Conservation (phyloP, 345 rosid genomes). For the Arabis hirsuta region DNA sequence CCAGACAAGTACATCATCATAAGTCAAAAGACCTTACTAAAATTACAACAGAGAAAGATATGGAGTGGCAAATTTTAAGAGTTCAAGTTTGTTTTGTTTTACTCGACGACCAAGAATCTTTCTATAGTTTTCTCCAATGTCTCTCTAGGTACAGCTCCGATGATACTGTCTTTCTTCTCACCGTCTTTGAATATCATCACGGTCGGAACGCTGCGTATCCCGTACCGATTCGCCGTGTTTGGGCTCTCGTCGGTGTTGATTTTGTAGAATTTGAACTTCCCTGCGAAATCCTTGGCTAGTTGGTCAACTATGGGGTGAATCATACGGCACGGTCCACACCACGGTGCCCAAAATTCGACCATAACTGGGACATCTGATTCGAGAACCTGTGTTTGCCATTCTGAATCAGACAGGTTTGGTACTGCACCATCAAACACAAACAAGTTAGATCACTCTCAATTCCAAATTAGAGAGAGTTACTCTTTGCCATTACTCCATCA, state of each 20-base stretch:
- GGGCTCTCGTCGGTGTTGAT: slow-evolving; percentile 77
- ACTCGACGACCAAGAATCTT: slow-evolving; percentile 62
- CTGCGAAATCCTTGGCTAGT: slow-evolving; percentile 59
- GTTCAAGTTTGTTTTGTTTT: neutral
- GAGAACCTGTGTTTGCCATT: slow-evolving; percentile 71
- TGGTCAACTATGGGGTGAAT: slow-evolving; percentile 66
- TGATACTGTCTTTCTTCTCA: slow-evolving; percentile 74
- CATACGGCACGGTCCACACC: slow-evolving; percentile 89
- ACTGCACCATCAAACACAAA: slow-evolving; percentile 47
- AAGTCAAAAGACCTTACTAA: slow-evolving; percentile 19
- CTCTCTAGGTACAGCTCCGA: slow-evolving; percentile 76
- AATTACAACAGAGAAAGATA: slow-evolving; percentile 21
- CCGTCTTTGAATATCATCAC: slow-evolving; percentile 65
- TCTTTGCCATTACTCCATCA: neutral
- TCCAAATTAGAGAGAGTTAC: neutral
- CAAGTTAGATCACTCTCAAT: slow-evolving; percentile 1
- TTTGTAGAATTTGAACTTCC: slow-evolving; percentile 73
- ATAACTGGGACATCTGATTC: slow-evolving; percentile 60
- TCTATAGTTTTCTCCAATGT: slow-evolving; percentile 65
- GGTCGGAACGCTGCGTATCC: slow-evolving; percentile 74
- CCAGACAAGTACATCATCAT: slow-evolving; percentile 18
- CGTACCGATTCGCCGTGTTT: slow-evolving; percentile 55
- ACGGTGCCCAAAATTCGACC: slow-evolving; percentile 83
- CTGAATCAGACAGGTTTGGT: slow-evolving; percentile 52
- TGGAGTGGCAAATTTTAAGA: slow-evolving; percentile 1